Evolutionary conservation across 768 basidiomycete species (phyloP), one percentile per base, ranked within the genome.

Genomic region (Boletus vinaceobasis): DNA sequence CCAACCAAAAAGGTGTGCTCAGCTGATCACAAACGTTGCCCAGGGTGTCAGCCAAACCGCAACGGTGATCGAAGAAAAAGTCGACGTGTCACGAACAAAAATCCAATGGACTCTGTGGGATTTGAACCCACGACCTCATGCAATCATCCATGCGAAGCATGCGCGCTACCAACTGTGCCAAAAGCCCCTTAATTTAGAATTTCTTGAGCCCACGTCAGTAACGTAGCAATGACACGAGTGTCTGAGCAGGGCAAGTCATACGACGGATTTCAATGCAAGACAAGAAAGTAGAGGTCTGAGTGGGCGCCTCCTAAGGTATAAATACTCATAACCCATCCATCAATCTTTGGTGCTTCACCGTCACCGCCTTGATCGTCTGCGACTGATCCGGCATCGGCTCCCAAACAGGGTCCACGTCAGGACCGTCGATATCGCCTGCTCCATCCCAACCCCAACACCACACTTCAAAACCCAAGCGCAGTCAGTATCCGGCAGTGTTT

Each of bases 381-480:
- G 86, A 80, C 65, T 77, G 84, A 58, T 87, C 82, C 5, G 88
- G 75, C 85, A 88, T 87, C 33, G 71, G 67, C 70, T 98, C 96
- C 96, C 96, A 99, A 50, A 99, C 89, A 7, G 96, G 96, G 63
- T 98, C 96, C 7, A 99, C 92, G 65, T 98, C 95, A 0, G 96
- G 96, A 40, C 95, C 96, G 60, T 98, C 96, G 23, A 99, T 81
- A 67, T 99, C 96, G 19, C 96, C 96, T 4, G 96, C 96, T 14
- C 96, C 96, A 65, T 99, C 96, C 96, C 96, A 99, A 19, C 96
- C 96, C 96, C 96, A 98, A 68, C 96, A 98, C 96, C 96, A 98
- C 13, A 98, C 96, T 97, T 65, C 38, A 27, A 1, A 45, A 57
- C 35, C 10, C 43, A 33, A 35, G 19, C 11, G 32, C n/a, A 38